Base-by-base conservation (phyloP, 2,329 filamentous ascomycete genomes). In the Pseudogymnoascus sp. region DNA sequence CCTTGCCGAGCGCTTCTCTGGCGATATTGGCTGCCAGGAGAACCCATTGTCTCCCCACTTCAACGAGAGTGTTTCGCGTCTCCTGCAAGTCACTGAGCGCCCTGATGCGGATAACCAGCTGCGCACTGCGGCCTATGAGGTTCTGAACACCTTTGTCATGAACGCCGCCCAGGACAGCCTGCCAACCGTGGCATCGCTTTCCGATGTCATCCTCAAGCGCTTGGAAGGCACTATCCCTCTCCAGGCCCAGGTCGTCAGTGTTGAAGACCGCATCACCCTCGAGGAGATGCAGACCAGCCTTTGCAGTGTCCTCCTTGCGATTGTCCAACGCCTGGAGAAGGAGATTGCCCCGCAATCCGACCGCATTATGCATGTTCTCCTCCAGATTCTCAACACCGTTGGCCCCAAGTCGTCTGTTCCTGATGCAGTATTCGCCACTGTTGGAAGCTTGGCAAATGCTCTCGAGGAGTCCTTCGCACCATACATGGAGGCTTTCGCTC, bases 251-350 rank as follows among this genome's bases (percentile, higher is more conserved):
- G 91, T 97, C 64, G 92, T 97, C 69, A 97, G 92, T 73, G 90
- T 97, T 28, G 94, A 99, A 76, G 94, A 99, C 77, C 93, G 88
- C 76, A 91, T 97, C 68, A 95, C 90, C 4, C 83, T 99, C 3
- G 92, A 97, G 74, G 94, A 99, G 77, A 96, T 99, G 84, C 94
- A 97, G 79, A 97, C 92, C 61, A 97, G 92, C 75, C 82, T 99
- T 72, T 89, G 88, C 75, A 95, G 91, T 62, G 94, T 97, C 42
- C 81, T 97, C 60, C 87, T 97, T 77, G 88, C 91, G 59, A 96
- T 97, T 73, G 88, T 97, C 66, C 88, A 91, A 75, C 88, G 94
- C 64, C 82, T 99, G 25, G 94, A 97, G 77, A 88, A 88, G 74
- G 93, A 97, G 74, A 90, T 99, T 69, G 84, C 86, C 66, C 92